Percentiles rank a stretch among this genome's conserved stretches.
phyloP scores from a whole-genome alignment of 2,329 filamentous ascomycete genomes.

The Aspergillus flavus region DNA sequence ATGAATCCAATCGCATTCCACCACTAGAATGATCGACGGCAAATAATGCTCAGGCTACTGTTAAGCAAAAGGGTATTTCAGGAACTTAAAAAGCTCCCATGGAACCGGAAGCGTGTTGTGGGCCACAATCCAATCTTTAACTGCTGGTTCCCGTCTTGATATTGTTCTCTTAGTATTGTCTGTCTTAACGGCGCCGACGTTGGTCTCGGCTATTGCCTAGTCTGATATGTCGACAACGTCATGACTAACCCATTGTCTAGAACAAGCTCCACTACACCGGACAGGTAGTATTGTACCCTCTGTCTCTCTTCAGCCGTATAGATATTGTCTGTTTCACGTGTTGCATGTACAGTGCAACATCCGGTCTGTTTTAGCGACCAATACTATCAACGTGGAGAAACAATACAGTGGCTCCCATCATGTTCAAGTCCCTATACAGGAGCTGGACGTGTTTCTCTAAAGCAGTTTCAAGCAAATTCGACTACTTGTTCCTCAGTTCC shows the following conservation, averaged over 20 bases:
- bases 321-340: constrained; percentile 36
- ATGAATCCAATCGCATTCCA: background rate
- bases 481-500: background rate
- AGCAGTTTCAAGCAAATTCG: background rate
- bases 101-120: background rate
- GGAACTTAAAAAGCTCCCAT: background rate
- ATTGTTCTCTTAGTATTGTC: constrained; percentile 36
- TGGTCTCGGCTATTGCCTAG: background rate
- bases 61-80: background rate
- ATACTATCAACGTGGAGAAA: constrained; percentile 3
- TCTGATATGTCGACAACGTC: constrained; percentile 1
- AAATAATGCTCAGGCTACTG: background rate
- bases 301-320: background rate
- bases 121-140: background rate
- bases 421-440: constrained; percentile 18
- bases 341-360: constrained; percentile 14
- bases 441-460: background rate
- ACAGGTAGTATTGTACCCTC: constrained; percentile 15
- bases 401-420: background rate
- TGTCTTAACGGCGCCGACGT: constrained; percentile 6
- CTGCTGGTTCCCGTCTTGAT: constrained; percentile 18
- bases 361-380: constrained; percentile 11
- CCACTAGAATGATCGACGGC: background rate
- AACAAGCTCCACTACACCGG: background rate
- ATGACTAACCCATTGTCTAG: constrained; percentile 13